Conservation (phyloP, 345 rosid genomes). For the Brassica cretica region DNA sequence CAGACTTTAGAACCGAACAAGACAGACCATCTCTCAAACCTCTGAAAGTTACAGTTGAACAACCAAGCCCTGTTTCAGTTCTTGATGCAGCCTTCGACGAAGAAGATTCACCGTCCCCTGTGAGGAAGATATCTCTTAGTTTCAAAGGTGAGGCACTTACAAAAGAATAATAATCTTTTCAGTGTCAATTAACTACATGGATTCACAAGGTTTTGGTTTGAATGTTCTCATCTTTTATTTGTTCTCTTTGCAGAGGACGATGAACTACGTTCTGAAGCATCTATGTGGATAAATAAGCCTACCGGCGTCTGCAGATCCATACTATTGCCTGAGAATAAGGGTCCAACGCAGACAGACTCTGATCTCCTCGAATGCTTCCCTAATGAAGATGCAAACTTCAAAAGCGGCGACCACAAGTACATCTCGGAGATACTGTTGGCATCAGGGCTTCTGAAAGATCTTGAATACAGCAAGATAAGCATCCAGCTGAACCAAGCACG, state of each 20-base stretch:
- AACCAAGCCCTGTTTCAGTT: slow-evolving; percentile 93
- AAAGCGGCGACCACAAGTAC: slow-evolving; percentile 56
- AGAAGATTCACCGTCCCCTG: slow-evolving; percentile 86
- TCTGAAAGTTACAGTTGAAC: slow-evolving; percentile 52
- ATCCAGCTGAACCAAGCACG: slow-evolving; percentile 51
- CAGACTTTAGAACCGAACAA: slow-evolving; percentile 42
- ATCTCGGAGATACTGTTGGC: slow-evolving; percentile 62
- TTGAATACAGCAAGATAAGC: slow-evolving; percentile 44
- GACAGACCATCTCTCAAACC: slow-evolving; percentile 37
- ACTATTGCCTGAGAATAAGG: slow-evolving; percentile 37
- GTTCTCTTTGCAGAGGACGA: slow-evolving; percentile 50
- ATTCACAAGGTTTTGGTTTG: slow-evolving; percentile 9
- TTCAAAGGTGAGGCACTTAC: slow-evolving; percentile 59
- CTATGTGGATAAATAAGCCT: slow-evolving; percentile 43
- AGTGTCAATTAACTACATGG: not conserved
- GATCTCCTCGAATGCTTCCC: slow-evolving; percentile 26
- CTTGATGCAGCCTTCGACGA: slow-evolving; percentile 71
- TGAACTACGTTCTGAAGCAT: slow-evolving; percentile 42
- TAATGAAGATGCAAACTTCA: slow-evolving; percentile 36
- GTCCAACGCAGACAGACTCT: slow-evolving; percentile 29
- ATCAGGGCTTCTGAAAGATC: slow-evolving; percentile 57
- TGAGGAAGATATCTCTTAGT: slow-evolving; percentile 59
- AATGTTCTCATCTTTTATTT: slow-evolving; percentile 12
- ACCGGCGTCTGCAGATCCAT: slow-evolving; percentile 37
- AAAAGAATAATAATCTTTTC: not conserved